Conservation (phyloP, 2,329 filamentous ascomycete genomes). For the Aureobasidium pullulans region DNA sequence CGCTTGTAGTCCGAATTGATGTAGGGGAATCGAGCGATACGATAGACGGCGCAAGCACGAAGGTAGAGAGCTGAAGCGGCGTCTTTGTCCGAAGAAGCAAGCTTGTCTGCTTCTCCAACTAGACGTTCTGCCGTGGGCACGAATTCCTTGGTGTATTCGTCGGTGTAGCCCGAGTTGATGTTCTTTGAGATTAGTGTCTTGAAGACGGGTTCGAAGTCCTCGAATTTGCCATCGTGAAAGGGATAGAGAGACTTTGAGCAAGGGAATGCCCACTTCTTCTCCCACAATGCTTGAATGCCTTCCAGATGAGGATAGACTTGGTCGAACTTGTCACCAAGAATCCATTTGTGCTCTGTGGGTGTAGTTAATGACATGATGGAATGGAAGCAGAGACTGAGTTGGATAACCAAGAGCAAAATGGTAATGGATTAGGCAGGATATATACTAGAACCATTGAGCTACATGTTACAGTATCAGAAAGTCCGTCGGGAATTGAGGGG, state of each 20-base stretch:
- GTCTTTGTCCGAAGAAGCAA: conserved; percentile 20
- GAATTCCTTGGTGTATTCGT: conserved; percentile 31
- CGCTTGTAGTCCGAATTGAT: conserved; percentile 29
- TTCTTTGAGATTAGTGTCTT: conserved; percentile 28
- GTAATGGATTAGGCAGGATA: background rate
- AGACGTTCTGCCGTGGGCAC: conserved; percentile 27
- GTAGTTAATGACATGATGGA: conserved; percentile 11
- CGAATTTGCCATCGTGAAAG: conserved; percentile 30
- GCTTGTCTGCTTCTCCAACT: conserved; percentile 24
- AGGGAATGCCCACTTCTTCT: conserved; percentile 31
- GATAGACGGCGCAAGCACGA: conserved; percentile 30
- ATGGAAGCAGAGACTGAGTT: background rate
- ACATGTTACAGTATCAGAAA: background rate
- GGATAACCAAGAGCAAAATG: background rate
- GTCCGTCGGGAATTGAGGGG: conserved; percentile 11
- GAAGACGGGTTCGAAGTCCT: conserved; percentile 34
- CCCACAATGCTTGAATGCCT: conserved; percentile 49
- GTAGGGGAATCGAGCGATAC: conserved; percentile 31
- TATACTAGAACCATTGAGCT: background rate
- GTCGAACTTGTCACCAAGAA: conserved; percentile 41
- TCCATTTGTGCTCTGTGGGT: conserved; percentile 21
- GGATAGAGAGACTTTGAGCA: conserved; percentile 25
- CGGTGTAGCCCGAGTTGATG: conserved; percentile 33
- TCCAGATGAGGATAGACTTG: conserved; percentile 49
- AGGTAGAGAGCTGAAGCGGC: conserved; percentile 29